Percentiles rank a stretch among this genome's conserved stretches.
phyloP scores from a whole-genome alignment of 768 basidiomycete species.

The Mycena alexandri region DNA sequence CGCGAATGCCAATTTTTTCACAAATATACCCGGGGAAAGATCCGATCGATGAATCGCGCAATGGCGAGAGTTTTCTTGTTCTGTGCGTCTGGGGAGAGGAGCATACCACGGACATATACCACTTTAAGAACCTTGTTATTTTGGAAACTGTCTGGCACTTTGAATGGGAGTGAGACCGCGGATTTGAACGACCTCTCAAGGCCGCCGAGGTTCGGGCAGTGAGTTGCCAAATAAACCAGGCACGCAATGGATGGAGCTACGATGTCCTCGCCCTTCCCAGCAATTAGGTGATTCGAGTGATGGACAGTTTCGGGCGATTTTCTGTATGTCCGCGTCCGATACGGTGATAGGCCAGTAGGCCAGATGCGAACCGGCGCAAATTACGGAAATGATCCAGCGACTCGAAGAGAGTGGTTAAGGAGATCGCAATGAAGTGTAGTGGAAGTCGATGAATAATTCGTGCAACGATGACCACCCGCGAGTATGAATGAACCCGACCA shows the following conservation, averaged over 20 bases:
- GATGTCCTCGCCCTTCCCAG: background rate
- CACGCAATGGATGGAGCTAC: slow-evolving; percentile 7
- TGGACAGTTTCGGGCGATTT: background rate
- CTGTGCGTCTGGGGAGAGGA: background rate
- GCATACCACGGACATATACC: background rate
- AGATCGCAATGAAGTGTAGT: background rate
- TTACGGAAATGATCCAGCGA: background rate
- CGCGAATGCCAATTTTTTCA: no score
- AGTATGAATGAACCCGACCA: background rate
- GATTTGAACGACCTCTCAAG: background rate
- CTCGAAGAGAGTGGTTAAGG: background rate
- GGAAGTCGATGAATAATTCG: background rate
- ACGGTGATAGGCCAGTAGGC: background rate
- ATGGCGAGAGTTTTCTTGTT: background rate
- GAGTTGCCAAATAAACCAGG: background rate
- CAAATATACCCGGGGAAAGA: no score
- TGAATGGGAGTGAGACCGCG: background rate
- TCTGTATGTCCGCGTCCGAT: background rate
- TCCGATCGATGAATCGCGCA: background rate
- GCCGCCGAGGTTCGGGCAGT: background rate
- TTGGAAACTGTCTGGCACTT: background rate
- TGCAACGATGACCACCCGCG: background rate
- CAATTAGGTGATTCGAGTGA: background rate
- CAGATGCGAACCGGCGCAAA: background rate
- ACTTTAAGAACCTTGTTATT: background rate